Evolutionary conservation across 1,139 yeast genomes (phyloP).

Genomic region (Scheffersomyces lignicola): DNA sequence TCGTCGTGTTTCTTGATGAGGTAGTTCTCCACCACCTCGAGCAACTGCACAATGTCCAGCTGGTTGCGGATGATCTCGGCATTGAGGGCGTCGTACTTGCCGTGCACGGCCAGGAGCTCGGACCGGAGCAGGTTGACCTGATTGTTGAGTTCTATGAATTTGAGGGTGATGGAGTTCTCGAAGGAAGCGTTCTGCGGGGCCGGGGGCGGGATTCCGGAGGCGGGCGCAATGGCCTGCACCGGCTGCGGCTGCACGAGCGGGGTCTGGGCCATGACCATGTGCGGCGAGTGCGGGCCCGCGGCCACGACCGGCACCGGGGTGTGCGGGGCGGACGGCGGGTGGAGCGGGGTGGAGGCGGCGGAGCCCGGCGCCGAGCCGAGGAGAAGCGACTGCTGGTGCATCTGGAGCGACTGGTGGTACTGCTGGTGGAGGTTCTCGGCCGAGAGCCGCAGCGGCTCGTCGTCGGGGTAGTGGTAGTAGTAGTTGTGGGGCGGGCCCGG

Average conservation of each 20-base stretch:
- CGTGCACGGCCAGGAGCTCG: slow-evolving; percentile 36
- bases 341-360: slow-evolving; percentile 10
- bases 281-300: slow-evolving; percentile 6
- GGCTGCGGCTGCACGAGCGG: slow-evolving; percentile 4
- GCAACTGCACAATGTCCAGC: slow-evolving; percentile 47
- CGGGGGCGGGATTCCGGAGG: slow-evolving; percentile 14
- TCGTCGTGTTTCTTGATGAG: slow-evolving; percentile 7
- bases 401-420: slow-evolving; percentile 13
- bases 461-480: slow-evolving; percentile 8
- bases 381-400: slow-evolving; percentile 9
- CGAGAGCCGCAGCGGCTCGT: slow-evolving; percentile 5
- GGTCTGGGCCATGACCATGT: background rate
- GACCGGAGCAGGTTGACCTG: slow-evolving; percentile 31
- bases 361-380: background rate
- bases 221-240: slow-evolving; percentile 8
- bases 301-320: slow-evolving; percentile 8
- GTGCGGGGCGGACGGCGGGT: slow-evolving; percentile 11
- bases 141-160: slow-evolving; percentile 42
- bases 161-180: slow-evolving; percentile 28
- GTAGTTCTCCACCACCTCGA: slow-evolving; percentile 46
- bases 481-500: slow-evolving; percentile 11
- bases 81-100: slow-evolving; percentile 44
- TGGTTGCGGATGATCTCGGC: slow-evolving; percentile 50
- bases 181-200: slow-evolving; percentile 17
- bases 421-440: slow-evolving; percentile 11